phyloP scores from a whole-genome alignment of 768 basidiomycete genomes.

The Pleurotus sapidus region DNA sequence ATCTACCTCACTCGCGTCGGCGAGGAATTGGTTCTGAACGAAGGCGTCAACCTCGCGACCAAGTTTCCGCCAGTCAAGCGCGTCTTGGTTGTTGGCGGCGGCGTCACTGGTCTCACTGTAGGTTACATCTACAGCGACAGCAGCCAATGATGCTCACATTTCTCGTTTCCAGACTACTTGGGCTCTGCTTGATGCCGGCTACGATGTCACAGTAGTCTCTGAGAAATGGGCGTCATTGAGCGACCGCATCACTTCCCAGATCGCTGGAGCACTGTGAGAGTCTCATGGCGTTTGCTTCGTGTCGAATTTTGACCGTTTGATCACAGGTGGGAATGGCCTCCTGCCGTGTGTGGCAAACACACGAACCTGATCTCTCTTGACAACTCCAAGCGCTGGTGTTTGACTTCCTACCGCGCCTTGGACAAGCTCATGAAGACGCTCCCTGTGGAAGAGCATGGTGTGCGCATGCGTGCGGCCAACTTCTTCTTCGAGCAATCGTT shows the following conservation, averaged over 20 bases:
- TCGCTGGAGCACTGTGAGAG: conserved; percentile 25
- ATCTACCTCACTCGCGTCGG: conserved; percentile 4
- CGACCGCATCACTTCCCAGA: conserved; percentile 21
- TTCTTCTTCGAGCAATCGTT: conserved; percentile 30
- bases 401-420: conserved; percentile 31
- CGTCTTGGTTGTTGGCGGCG: conserved; percentile 11
- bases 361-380: conserved; percentile 30
- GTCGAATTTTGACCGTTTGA: conserved; percentile 5
- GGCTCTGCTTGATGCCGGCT: conserved; percentile 32
- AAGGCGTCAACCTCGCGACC: conserved; percentile 3
- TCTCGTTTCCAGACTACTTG: conserved; percentile 18
- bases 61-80: conserved; percentile 3
- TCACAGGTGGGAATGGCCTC: conserved; percentile 33
- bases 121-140: neutral
- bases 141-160: neutral
- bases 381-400: conserved; percentile 32
- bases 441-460: conserved; percentile 23
- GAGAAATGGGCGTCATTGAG: conserved; percentile 19
- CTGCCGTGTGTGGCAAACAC: conserved; percentile 36
- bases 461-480: conserved; percentile 29
- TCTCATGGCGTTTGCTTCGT: neutral
- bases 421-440: conserved; percentile 18
- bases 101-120: conserved; percentile 13
- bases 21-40: conserved; percentile 3
- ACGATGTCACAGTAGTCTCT: conserved; percentile 30